Evolutionary conservation across 1,284 basidiomycete species (phyloP), one percentile per base, ranked within the genome.

Genomic region (Apiotrichum brassicae): DNA sequence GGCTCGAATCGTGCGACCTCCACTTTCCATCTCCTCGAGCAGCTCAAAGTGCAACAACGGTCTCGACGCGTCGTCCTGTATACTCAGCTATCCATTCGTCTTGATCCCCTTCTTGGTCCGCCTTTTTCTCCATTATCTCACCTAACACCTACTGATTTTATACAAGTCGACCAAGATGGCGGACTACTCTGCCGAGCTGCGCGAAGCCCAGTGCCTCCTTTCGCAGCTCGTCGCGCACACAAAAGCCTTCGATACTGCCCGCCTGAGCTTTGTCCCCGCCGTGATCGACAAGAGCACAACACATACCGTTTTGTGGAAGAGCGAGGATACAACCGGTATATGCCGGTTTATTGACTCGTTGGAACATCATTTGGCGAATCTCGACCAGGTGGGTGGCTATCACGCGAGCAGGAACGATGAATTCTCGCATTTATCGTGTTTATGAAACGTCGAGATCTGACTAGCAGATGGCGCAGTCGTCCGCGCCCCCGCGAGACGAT

Each of bases 281-380:
- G 48, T 58, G 13, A 37, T 54, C 6, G 56, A 57, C 47, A 6
- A 30, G 12, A 33, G 40, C 22, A 48, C 49, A 1, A 41, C 39
- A 24, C 28, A 16, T 9, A 36, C 43, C 1, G 36, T 30, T 5
- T 26, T 49, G 25, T 66, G 64, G 64, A 49, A 44, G 14, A 54
- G 57, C 20, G 59, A 60, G 32, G 61, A 60, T 13, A 55, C 60
- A 8, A 57, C 56, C 32, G 64, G 64, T 13, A 20, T 58, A 24
- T 52, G 42, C 37, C 61, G 60, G 46, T 59, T 58, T 45, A 37
- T 59, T 4, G 64, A 63, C 18, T 38, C 43, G 23, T 28, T 65
- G 4, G 49, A 57, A 25, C 48, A 57, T 30, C 59, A 61, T 35
- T 41, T 39, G 13, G 45, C 40, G 12, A 20, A 49, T 1, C 38